Base-by-base conservation (phyloP, 2,329 filamentous ascomycete species). In the Colletotrichum sp. region DNA sequence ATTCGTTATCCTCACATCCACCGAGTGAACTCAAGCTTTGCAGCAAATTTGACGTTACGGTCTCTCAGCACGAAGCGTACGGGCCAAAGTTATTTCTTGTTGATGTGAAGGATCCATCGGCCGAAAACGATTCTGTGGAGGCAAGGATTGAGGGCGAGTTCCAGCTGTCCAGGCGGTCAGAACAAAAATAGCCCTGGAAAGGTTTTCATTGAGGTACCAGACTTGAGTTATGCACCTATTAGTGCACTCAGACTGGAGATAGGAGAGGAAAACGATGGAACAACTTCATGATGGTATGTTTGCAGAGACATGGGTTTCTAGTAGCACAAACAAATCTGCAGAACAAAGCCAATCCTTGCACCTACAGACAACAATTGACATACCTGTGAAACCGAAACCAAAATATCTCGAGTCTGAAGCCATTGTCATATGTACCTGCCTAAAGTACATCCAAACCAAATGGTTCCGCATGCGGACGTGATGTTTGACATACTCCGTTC, bases 201-300 rank as follows among this genome's bases (percentile, higher is more conserved):
- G 18, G 21, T 2, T 21, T 21, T 52, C 44, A 21, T 52, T 52
- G n/a, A 21, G 39, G 5, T 1, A 18, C 16, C 39, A n/a, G 8
- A n/a, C 8, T 44, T n/a, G 18, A n/a, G 39, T 44, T 10, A 10
- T 1, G 9, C 4, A 44, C 16, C 18, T 18, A 44, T 49, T 44
- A 8, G 3, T 44, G 16, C 39, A 49, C 5, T 49, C 18, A 49
- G 18, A 49, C 4, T 10, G 5, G 1, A 49, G 2, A 7, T 49
- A 0, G 18, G 9, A 49, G 39, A n/a, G 9, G 2, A n/a, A 6
- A n/a, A 0, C 16, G 39, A 9, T 49, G 39, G 39, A 0, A 0
- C 1, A 6, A 21, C 44, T 52, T 12, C 8, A 3, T 1, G 12
- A 13, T 21, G 44, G n/a, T 52, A 5, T 5, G 44, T 52, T 52